Conservation (phyloP, 257 asterid species). For the Ophiorrhiza pumila region DNA sequence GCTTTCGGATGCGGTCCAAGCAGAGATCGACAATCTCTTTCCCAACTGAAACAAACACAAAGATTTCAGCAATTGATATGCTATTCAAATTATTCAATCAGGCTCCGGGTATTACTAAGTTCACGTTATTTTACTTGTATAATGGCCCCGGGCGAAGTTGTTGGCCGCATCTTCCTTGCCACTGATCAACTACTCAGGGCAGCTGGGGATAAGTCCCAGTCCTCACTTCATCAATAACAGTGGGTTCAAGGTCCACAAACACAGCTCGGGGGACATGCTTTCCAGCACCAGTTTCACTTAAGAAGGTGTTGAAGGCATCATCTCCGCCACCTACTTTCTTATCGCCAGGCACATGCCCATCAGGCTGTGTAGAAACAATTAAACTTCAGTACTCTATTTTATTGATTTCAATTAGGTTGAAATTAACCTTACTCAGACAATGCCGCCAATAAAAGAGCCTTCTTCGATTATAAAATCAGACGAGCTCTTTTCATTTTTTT, state of each 20-base stretch:
- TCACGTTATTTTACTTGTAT: slow-evolving; percentile 29
- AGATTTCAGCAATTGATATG: neutral
- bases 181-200: slow-evolving; percentile 44
- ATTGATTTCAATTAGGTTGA: neutral
- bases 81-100: neutral
- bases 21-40: slow-evolving; percentile 50
- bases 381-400: neutral
- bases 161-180: slow-evolving; percentile 51
- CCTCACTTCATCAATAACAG: slow-evolving; percentile 45
- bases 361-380: slow-evolving; percentile 28
- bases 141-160: slow-evolving; percentile 48
- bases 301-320: slow-evolving; percentile 50
- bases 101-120: neutral
- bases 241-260: slow-evolving; percentile 46
- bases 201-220: slow-evolving; percentile 38
- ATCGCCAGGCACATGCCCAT: slow-evolving; percentile 45
- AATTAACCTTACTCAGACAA: neutral
- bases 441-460: neutral
- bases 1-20: slow-evolving; percentile 45
- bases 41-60: slow-evolving; percentile 29
- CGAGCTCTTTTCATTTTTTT: neutral
- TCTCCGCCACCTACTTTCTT: slow-evolving; percentile 44
- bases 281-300: slow-evolving; percentile 45
- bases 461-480: neutral
- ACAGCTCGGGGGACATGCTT: slow-evolving; percentile 49